Percentiles rank a stretch among this genome's conserved stretches.
Evolutionary conservation across 1,284 basidiomycete species (phyloP).

Genomic region (Cryptococcus sp.): DNA sequence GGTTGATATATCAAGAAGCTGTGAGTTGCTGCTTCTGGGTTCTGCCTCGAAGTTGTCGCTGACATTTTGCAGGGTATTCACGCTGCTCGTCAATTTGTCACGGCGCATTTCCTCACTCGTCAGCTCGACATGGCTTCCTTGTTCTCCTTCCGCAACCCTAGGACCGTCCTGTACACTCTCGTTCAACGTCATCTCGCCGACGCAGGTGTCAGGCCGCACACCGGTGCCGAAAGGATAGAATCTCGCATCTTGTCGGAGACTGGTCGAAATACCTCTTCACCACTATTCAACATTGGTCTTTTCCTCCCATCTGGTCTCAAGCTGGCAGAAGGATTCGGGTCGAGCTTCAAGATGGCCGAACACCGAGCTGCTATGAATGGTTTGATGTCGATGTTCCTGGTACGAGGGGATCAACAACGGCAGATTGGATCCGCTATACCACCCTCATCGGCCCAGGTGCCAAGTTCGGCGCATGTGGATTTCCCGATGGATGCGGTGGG

Average conservation of each 20-base stretch:
- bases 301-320: conserved; percentile 76
- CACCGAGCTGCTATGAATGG: conserved; percentile 61
- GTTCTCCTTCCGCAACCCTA: conserved; percentile 84
- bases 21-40: conserved; percentile 40
- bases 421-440: not conserved
- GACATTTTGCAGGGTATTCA: conserved; percentile 64
- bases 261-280: conserved; percentile 78
- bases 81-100: conserved; percentile 73
- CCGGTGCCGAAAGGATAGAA: conserved; percentile 48
- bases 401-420: conserved; percentile 20
- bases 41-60: conserved; percentile 12
- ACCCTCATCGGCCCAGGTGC: not conserved
- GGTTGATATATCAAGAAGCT: conserved; percentile 52
- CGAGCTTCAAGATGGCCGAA: conserved; percentile 90
- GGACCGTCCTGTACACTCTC: conserved; percentile 69
- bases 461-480: not conserved
- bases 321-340: conserved; percentile 92
- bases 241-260: conserved; percentile 83
- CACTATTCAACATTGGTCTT: conserved; percentile 88
- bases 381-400: conserved; percentile 37
- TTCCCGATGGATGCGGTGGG: conserved; percentile 1
- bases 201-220: conserved; percentile 60
- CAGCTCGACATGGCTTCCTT: conserved; percentile 72
- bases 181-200: conserved; percentile 59
- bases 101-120: conserved; percentile 77